Conservation (phyloP, 1,139 yeast species). For the Pichia sp. region DNA sequence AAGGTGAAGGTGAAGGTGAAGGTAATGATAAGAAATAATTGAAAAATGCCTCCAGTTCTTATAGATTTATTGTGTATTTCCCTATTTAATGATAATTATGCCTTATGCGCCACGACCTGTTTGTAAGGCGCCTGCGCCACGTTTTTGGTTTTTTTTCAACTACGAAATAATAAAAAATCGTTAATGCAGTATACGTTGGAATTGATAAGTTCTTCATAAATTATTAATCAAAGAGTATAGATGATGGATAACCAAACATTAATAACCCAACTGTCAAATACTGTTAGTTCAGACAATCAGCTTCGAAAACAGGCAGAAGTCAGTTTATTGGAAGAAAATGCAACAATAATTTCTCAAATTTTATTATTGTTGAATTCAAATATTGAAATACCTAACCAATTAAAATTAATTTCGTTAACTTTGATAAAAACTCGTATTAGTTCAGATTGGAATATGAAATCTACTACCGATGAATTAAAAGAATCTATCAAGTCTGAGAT, state of each 20-base stretch:
- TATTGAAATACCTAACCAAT: slow-evolving; percentile 1
- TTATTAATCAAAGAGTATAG: neutral
- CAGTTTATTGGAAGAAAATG: slow-evolving; percentile 1
- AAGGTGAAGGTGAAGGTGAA: neutral
- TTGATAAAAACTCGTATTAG: slow-evolving; percentile 9
- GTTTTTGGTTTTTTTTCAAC: neutral
- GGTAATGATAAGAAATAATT: neutral
- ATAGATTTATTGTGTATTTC: neutral
- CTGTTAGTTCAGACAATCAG: slow-evolving; percentile 24
- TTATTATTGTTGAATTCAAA: neutral
- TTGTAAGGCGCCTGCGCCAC: neutral
- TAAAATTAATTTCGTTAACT: slow-evolving; percentile 6
- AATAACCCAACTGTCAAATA: slow-evolving; percentile 22
- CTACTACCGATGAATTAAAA: neutral
- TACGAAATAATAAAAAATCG: too few relatives aligned
- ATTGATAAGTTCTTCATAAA: neutral
- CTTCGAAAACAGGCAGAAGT: slow-evolving; percentile 14
- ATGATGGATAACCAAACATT: slow-evolving; percentile 8
- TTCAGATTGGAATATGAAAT: neutral
- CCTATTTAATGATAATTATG: too few relatives aligned
- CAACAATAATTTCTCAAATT: slow-evolving; percentile 1
- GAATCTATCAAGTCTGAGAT: slow-evolving; percentile 1
- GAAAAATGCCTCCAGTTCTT: neutral
- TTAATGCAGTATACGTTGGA: too few relatives aligned
- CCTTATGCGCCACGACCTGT: neutral